A percentile compares a stretch with the other conserved stretches of the same genome.
phyloP scores from a whole-genome alignment of 192 early-diverging fungal genomes.

The Coemansia sp. region DNA sequence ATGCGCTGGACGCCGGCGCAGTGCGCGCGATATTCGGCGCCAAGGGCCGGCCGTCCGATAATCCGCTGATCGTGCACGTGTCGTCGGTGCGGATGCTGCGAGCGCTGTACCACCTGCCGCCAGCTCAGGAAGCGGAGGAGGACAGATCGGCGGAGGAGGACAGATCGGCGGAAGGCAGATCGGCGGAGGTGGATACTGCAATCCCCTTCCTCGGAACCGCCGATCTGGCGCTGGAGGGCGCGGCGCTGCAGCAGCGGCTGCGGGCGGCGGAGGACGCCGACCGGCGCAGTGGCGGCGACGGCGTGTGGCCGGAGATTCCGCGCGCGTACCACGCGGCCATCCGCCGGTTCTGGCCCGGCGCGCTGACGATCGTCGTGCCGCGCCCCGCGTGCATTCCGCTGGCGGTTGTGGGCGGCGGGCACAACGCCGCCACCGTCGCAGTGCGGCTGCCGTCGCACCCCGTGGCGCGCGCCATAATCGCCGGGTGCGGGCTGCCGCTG shows the following conservation, averaged over 20 bases:
- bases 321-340: constrained; percentile 71
- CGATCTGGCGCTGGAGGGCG: constrained; percentile 45
- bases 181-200: no score
- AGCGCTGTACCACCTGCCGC: constrained; percentile 61
- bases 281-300: constrained; percentile 30
- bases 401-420: constrained; percentile 78
- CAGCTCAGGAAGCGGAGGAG: background rate
- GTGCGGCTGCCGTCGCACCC: constrained; percentile 92
- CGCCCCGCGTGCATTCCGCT: constrained; percentile 64
- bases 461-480: constrained; percentile 88
- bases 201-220: constrained; percentile 50
- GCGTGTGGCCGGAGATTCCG: constrained; percentile 65
- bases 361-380: constrained; percentile 90
- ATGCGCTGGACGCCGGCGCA: constrained; percentile 71
- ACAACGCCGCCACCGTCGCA: constrained; percentile 82
- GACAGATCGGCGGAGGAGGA: background rate
- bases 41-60: constrained; percentile 93
- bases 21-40: constrained; percentile 78
- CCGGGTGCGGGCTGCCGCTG: constrained; percentile 80
- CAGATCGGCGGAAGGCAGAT: no score
- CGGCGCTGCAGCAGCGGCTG: constrained; percentile 3
- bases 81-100: constrained; percentile 88
- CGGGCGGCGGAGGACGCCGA: constrained; percentile 19
- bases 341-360: constrained; percentile 86
- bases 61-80: constrained; percentile 97